Base-by-base conservation (phyloP, 2,329 filamentous ascomycete species). In the Gyromitra esculenta region DNA sequence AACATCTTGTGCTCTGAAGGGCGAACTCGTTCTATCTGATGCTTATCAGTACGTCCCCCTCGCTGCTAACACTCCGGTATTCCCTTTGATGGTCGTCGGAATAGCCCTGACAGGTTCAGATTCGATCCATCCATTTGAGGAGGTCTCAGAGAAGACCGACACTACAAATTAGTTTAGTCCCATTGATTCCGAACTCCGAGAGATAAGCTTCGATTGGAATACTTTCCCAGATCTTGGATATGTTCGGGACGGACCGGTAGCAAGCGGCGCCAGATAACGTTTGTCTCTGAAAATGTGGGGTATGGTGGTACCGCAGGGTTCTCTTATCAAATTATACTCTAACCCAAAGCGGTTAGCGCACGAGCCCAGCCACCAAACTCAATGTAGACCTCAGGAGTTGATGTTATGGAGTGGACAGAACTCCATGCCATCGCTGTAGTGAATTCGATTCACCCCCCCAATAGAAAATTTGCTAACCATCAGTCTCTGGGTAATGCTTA, bases 221-320 rank as follows among this genome's bases (percentile, higher is more conserved):
- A 35, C 35, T 43, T 63, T 48, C n/a, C 41, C 18, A 48, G 60
- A 63, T 63, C 60, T 63, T 60, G 37, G 57, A 25, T 8, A 39
- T 21, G n/a, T 60, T 60, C 60, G 60, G 60, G n/a, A 48, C 41
- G 60, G 60, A 63, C 60, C 60, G 60, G 57, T 62, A 62, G n/a
- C 37, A 25, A 18, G 25, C n/a, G 5, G 39, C n/a, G 21, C 21
- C 39, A 45, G 60, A 63, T 63, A 63, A 63, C 60, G 60, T 45
- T 63, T 63, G 37, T 48, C 41, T 60, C 35, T 57, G 21, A 15
- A 39, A 56, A 56, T 31, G 52, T 35, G 8, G 18, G 60, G 60
- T 45, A 48, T 35, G 41, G 60, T 63, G 8, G 41, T n/a, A 63
- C 60, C 7, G 41, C 60, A 63, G 41, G 60, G 60, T 31, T 63